A percentile compares a stretch with the other conserved stretches of the same genome.
phyloP scores from a whole-genome alignment of 225 moss, liverwort and hornwort species.

The Sphagnum contortum region DNA sequence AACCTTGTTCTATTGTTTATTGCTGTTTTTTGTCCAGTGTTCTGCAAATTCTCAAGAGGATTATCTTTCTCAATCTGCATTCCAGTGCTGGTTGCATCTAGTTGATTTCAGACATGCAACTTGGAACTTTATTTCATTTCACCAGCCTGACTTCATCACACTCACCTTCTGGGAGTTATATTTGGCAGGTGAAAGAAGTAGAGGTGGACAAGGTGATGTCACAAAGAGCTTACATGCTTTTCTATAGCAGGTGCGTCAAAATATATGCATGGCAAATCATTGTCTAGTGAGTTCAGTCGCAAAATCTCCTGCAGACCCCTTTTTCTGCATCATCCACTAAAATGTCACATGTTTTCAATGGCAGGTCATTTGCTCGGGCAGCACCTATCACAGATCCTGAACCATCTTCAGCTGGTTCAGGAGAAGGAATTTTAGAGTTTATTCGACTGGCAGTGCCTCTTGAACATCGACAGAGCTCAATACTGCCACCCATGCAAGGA shows the following conservation, averaged over 20 bases:
- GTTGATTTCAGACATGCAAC: too few species aligned
- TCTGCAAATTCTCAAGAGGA: too few species aligned
- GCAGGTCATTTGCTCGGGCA: slow-evolving; percentile 35
- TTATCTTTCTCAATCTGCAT: too few species aligned
- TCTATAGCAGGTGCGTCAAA: slow-evolving; percentile 56
- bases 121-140: too few species aligned
- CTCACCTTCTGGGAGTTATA: not conserved
- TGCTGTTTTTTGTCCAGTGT: too few species aligned
- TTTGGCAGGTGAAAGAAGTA: slow-evolving; percentile 78
- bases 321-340: too few species aligned
- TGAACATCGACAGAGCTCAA: slow-evolving; percentile 11
- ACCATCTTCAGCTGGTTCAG: not conserved
- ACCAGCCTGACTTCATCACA: too few species aligned
- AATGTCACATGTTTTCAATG: not conserved
- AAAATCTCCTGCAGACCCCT: too few species aligned
- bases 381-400: slow-evolving; percentile 26
- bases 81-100: too few species aligned
- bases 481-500: not conserved
- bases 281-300: too few species aligned
- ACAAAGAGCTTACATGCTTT: slow-evolving; percentile 88
- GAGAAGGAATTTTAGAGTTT: not conserved
- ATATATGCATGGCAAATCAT: too few species aligned
- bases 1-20: too few species aligned
- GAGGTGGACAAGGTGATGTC: slow-evolving; percentile 74
- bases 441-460: not conserved